Percentiles rank a stretch among this genome's conserved stretches.
Conservation (phyloP, 495 filamentous ascomycete genomes). For the Aspergillus bertholletiae region DNA sequence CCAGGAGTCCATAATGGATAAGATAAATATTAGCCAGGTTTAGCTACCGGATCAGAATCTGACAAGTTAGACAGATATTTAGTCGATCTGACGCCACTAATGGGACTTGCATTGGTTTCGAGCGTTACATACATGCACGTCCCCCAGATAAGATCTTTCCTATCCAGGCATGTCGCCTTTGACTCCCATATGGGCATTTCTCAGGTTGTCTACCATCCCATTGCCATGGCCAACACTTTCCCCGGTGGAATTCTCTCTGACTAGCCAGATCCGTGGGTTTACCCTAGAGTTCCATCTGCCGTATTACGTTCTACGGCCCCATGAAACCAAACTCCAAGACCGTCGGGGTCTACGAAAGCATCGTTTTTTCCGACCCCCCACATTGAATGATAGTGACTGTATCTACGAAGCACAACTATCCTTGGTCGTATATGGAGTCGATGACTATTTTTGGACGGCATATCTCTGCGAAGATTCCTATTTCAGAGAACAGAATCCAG, state of each 20-base stretch:
- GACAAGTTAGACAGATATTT: conserved; percentile 12
- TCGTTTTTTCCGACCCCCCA: conserved; percentile 5
- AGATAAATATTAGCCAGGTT: conserved; percentile 5
- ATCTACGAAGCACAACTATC: conserved; percentile 28
- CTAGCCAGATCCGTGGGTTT: conserved; percentile 9
- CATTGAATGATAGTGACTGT: conserved; percentile 2
- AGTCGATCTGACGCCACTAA: conserved; percentile 15
- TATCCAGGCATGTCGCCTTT: conserved; percentile 17
- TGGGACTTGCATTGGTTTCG: conserved; percentile 11
- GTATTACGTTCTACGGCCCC: conserved; percentile 22
- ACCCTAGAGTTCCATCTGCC: conserved; percentile 29
- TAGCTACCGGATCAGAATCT: not conserved
- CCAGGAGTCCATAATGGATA: no score
- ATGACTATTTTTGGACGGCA: conserved; percentile 19
- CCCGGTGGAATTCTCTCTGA: not conserved
- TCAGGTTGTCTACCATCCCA: conserved; percentile 7
- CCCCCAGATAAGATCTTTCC: conserved; percentile 13
- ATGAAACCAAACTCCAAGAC: conserved; percentile 9
- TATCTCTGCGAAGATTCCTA: conserved; percentile 26
- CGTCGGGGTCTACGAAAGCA: conserved; percentile 14
- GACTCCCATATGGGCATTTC: conserved; percentile 17
- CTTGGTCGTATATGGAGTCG: conserved; percentile 19
- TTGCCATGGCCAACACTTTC: not conserved
- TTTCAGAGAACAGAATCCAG: conserved; percentile 13
- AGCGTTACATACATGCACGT: conserved; percentile 17